Evolutionary conservation across 2,329 filamentous ascomycete species (phyloP), one percentile per base, ranked within the genome.

Genomic region (Aspergillus carbonarius): DNA sequence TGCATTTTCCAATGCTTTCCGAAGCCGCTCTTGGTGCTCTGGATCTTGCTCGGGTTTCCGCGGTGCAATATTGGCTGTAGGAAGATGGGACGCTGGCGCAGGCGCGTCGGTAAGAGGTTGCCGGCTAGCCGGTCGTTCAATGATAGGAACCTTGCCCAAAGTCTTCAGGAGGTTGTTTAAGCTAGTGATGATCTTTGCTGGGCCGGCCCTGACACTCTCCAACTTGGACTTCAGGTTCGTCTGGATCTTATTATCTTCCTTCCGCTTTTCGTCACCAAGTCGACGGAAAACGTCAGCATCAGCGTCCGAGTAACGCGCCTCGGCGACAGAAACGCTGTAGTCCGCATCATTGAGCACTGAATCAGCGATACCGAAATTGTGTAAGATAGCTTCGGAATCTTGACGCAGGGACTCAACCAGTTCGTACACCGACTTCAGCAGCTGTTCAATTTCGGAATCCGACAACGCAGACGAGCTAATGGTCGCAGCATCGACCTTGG

Each of bases 301-400:
- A 0, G 77, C 75, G 49, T 78, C 76, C 17, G 80, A 74, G 35
- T 78, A 76, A 53, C 73, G 76, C 2, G 81, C 83, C 64, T 82
- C 78, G 35, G 81, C 80, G 51, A 84, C 79, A n/a, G 81, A 81
- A 18, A 83, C 78, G 47, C 79, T 78, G 54, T 83, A 81, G 58
- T 83, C 81, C 1, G 81, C 78, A 23, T 80, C 74, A 59, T 83
- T 84, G 57, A 84, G 74, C 5, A 75, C 68, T 50, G 78, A 74
- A 60, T 85, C 83, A 3, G 81, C 76, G 15, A 73, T 68, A 44
- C 79, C 79, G 49, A 83, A 83, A 20, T 72, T 75, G 42, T 71
- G 74, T 15, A 82, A 69, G 27, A 81, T 78, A 8, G 75, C 73
- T 61, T 80, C 78, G 1, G 79, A 81, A 58, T 81, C 78, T 63